Evolutionary conservation across 257 asterid genomes (phyloP).

Genomic region (Sherardia arvensis): DNA sequence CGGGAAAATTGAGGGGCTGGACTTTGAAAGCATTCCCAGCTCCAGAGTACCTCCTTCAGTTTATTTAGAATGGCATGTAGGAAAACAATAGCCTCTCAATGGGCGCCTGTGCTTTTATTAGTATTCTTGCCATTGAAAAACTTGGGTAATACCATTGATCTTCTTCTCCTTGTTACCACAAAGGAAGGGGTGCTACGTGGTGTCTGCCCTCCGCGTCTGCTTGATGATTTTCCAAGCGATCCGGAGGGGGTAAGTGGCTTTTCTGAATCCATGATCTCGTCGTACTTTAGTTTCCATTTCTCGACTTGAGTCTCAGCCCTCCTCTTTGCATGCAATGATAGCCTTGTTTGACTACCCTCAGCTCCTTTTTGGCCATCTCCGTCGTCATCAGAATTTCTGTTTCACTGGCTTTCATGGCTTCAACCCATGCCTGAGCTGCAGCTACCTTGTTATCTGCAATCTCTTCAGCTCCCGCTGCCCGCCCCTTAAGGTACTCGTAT

Average conservation of each 20-base stretch:
- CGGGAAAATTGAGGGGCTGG: conserved; percentile 1
- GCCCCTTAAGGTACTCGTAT: conserved; percentile 64
- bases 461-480: conserved; percentile 58
- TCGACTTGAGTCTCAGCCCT: conserved; percentile 33
- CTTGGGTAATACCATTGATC: conserved; percentile 30
- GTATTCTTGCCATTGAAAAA: conserved; percentile 17
- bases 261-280: conserved; percentile 24
- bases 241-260: conserved; percentile 15
- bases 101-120: background rate
- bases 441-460: conserved; percentile 76
- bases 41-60: background rate
- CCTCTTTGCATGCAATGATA: conserved; percentile 21
- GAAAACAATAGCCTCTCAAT: background rate
- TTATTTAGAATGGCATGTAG: conserved; percentile 1
- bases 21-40: conserved; percentile 4
- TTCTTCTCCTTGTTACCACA: conserved; percentile 48
- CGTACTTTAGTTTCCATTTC: conserved; percentile 33
- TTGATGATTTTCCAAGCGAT: conserved; percentile 28
- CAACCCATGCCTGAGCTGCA: conserved; percentile 89
- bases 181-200: conserved; percentile 37
- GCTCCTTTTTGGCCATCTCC: conserved; percentile 42
- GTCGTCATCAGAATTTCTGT: conserved; percentile 51
- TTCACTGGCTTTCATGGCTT: conserved; percentile 74
- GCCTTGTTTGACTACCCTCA: conserved; percentile 27
- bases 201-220: conserved; percentile 35